phyloP scores from a whole-genome alignment of 2,329 filamentous ascomycete genomes.

The Trichoderma guizhouense region DNA sequence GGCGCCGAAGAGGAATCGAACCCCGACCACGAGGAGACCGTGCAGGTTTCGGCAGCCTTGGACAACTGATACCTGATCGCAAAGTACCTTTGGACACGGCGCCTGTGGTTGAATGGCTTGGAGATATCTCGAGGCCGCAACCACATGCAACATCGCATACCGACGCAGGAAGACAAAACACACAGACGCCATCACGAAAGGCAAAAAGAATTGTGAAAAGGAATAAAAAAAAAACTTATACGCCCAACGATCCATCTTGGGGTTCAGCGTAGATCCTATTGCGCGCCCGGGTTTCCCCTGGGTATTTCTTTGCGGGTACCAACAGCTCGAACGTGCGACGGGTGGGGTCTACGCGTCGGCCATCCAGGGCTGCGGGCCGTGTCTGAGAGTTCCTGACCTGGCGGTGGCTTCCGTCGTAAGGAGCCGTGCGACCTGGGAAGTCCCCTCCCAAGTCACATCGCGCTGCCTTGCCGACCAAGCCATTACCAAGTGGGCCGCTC shows the following conservation, averaged over 20 bases:
- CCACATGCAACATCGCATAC: background rate
- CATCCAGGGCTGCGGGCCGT: conserved; percentile 19
- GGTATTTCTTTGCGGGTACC: conserved; percentile 29
- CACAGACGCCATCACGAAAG: background rate
- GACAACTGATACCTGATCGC: background rate
- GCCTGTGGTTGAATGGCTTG: too few relatives aligned
- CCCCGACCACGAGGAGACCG: background rate
- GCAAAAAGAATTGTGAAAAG: background rate
- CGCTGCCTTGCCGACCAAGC: background rate
- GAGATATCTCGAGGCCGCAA: background rate
- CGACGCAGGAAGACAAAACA: background rate
- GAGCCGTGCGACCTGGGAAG: background rate
- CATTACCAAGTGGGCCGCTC: background rate
- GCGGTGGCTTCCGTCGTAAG: background rate
- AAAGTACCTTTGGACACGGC: background rate
- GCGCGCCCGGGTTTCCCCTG: conserved; percentile 30
- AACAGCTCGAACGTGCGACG: background rate
- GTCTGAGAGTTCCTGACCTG: conserved; percentile 17
- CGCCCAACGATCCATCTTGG: conserved; percentile 25
- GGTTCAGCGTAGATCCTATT: conserved; percentile 25
- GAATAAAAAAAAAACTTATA: background rate
- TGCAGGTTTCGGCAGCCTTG: background rate
- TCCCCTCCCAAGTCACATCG: background rate
- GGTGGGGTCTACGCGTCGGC: background rate
- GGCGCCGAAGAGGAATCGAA: background rate